These are phyloP conservation scores for Trichomonas gallinae DNA, from an alignment of 208 protist species.

Conservation along the genomic window DNA sequence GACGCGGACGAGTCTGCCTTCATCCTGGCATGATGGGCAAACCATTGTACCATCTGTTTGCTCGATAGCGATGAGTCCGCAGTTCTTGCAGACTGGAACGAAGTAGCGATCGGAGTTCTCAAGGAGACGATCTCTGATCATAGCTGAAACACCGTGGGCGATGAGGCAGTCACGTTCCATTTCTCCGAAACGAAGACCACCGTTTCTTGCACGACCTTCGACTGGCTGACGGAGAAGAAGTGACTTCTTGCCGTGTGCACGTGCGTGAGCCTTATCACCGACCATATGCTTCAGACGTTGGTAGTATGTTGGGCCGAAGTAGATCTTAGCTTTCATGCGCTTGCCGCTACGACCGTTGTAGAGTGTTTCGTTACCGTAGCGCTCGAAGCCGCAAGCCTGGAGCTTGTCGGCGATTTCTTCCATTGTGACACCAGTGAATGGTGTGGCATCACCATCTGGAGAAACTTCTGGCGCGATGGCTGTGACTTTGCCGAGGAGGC, in stretches of 20 bases:
- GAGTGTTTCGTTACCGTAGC: constrained; percentile 49
- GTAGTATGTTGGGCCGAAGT: constrained; percentile 87
- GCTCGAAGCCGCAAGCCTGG: constrained; percentile 39
- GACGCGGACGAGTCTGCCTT: constrained; percentile 53
- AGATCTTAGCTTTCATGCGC: constrained; percentile 65
- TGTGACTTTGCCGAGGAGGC: constrained; percentile 50
- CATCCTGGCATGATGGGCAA: constrained; percentile 65
- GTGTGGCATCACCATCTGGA: constrained; percentile 72
- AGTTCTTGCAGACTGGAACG: constrained; percentile 74
- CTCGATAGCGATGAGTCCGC: constrained; percentile 69
- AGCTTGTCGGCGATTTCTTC: constrained; percentile 45
- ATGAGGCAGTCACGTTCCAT: constrained; percentile 94
- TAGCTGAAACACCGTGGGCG: constrained; percentile 68
- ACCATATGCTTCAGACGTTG: constrained; percentile 75
- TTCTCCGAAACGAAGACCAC: constrained; percentile 83
- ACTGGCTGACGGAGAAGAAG: constrained; percentile 74
- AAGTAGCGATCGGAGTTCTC: constrained; percentile 64
- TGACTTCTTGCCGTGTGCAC: constrained; percentile 65
- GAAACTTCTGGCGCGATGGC: constrained; percentile 46
- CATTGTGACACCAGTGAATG: constrained; percentile 68
- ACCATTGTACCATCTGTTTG: constrained; percentile 64
- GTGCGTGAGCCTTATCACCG: constrained; percentile 74
- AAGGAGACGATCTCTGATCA: constrained; percentile 64
- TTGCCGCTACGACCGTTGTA: constrained; percentile 83
- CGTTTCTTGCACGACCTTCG: constrained; percentile 71